Percentiles rank a stretch among this genome's conserved stretches.
Evolutionary conservation across 306 rosid species (phyloP).

Genomic region (Ormosia emarginata): DNA sequence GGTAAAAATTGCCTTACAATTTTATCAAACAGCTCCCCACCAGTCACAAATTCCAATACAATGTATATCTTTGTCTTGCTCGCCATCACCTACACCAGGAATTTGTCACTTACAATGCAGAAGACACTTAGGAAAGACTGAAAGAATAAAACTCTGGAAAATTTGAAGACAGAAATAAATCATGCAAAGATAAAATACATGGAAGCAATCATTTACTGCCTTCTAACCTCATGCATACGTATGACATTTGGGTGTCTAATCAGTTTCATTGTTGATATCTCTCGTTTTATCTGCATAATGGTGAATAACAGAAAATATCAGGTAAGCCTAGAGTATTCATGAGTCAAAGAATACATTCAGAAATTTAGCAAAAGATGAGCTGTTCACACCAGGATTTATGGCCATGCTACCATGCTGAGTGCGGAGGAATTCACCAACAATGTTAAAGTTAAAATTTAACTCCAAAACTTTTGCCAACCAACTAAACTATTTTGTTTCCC

Average conservation of each 20-base stretch:
- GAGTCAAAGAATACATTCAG: neutral
- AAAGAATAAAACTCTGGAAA: neutral
- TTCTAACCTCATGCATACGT: conserved; percentile 87
- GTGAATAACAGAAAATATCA: conserved; percentile 6
- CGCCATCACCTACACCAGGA: conserved; percentile 79
- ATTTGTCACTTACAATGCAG: conserved; percentile 25
- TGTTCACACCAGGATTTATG: neutral
- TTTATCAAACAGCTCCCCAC: conserved; percentile 91
- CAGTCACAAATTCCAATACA: conserved; percentile 87
- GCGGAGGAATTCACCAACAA: neutral
- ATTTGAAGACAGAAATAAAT: conserved; percentile 23
- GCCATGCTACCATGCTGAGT: neutral
- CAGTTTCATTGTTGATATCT: conserved; percentile 92
- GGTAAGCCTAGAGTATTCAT: neutral
- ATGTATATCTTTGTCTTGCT: conserved; percentile 93
- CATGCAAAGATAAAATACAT: neutral
- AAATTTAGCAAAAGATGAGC: neutral
- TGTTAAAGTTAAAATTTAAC: neutral
- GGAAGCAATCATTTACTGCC: neutral
- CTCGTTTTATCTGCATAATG: conserved; percentile 83
- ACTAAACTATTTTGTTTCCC: neutral
- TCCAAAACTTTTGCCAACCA: neutral
- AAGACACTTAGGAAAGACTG: conserved; percentile 4
- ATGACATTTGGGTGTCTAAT: conserved; percentile 92
- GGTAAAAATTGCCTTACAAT: conserved; percentile 59